Evolutionary conservation across 306 rosid genomes (phyloP), one percentile per base, ranked within the genome.

Genomic region (Hippophae gyantsensis): DNA sequence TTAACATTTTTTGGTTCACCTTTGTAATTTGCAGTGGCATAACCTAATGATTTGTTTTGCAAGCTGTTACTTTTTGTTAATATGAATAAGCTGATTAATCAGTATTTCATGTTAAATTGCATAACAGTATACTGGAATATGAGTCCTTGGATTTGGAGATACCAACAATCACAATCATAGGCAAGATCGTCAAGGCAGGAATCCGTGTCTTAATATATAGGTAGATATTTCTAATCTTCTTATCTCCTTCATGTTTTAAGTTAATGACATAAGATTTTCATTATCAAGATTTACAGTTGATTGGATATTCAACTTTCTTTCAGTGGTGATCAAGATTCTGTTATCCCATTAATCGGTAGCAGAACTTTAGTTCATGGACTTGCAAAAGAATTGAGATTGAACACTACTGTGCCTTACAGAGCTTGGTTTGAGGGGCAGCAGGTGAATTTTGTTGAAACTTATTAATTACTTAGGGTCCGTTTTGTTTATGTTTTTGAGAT

Each of bases 241-340:
- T 52, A 12, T n/a, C 10, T n/a, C 9, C 25, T 63, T 8, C 7
- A 9, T 32, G 38, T 32, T 32, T 32, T 0, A 32, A 4, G 38
- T 32, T 32, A 32, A 32, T 32, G 38, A 2, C 10, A 10, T 10
- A 11, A 42, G 10, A 50, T 69, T 62, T 56, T 7, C 40, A 69
- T 25, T 42, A 48, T 42, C 57, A 32, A 43, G 10, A 41, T 3
- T 7, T 8, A 2, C 0, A 42, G 2, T 43, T 42, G 10, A 42
- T 40, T 49, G 52, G 61, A 44, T 45, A 40, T 57, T 42, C 10
- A 6, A 38, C 38, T 32, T 32, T 48, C 48, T 44, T 65, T 41
- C 79, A 92, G 99, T 67, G 99, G 99, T 8, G 99, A 92, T 69
- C 99, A 92, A 80, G 99, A 92, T 77, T 92, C 96, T 43, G 99